Conservation (phyloP, 2,329 filamentous ascomycete genomes). For the Davidsoniella eucalypti region DNA sequence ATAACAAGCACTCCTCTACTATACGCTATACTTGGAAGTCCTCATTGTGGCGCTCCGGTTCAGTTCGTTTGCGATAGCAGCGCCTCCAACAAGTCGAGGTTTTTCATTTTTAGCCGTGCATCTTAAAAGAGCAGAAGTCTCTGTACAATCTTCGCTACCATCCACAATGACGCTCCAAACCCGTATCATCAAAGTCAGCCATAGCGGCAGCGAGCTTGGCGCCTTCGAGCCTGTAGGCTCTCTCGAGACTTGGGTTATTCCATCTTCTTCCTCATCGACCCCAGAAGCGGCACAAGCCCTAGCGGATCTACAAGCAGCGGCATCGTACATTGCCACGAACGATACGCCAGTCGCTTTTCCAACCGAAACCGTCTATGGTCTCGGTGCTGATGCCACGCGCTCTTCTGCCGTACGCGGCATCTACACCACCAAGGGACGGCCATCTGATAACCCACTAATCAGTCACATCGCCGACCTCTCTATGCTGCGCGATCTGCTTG, state of each 20-base stretch:
- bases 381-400: conserved; percentile 89
- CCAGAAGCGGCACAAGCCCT: conserved; percentile 19
- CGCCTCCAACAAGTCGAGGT: neutral
- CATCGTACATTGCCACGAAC: conserved; percentile 44
- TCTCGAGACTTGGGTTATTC: conserved; percentile 27
- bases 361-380: conserved; percentile 92
- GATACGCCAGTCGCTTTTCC: conserved; percentile 82
- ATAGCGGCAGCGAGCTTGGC: conserved; percentile 19
- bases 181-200: conserved; percentile 22
- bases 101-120: neutral
- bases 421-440: conserved; percentile 75
- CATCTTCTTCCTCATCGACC: conserved; percentile 15
- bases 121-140: conserved; percentile 1
- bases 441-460: conserved; percentile 89
- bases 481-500: conserved; percentile 53
- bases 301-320: conserved; percentile 43
- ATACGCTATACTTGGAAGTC: neutral
- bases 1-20: neutral
- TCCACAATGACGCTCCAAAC: conserved; percentile 22
- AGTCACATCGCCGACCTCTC: conserved; percentile 71
- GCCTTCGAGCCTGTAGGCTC: conserved; percentile 20
- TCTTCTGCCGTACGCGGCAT: conserved; percentile 77
- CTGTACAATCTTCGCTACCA: neutral
- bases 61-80: neutral
- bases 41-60: neutral